Conservation (phyloP, 192 early-diverging fungal genomes). For the Dispira simplex region DNA sequence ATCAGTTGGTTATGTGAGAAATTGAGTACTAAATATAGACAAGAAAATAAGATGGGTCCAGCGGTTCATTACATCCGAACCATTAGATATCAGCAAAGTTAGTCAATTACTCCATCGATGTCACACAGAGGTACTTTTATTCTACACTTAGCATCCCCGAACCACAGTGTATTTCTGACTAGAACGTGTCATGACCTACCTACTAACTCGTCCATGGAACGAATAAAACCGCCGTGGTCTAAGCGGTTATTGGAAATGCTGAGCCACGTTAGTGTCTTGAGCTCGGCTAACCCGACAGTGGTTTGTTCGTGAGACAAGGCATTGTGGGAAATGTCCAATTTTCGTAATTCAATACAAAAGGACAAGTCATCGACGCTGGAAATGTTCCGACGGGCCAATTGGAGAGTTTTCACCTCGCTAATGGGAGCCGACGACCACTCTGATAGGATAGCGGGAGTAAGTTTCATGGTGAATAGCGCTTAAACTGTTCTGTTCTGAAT, state of each 20-base stretch:
- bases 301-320: constrained; percentile 31
- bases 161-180: neutral
- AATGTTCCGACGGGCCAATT: constrained; percentile 38
- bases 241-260: constrained; percentile 50
- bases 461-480: constrained; percentile 19
- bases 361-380: constrained; percentile 55
- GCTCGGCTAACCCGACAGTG: constrained; percentile 32
- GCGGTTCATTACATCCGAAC: neutral
- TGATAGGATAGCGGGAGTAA: constrained; percentile 30
- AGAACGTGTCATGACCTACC: constrained; percentile 22
- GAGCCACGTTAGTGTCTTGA: constrained; percentile 38
- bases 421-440: constrained; percentile 20
- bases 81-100: neutral
- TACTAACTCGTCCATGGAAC: constrained; percentile 35
- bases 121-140: neutral
- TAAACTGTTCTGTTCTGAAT: no score
- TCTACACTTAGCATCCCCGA: no score
- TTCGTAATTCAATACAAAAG: constrained; percentile 34
- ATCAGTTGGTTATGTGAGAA: constrained; percentile 47
- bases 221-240: constrained; percentile 33
- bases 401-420: constrained; percentile 32
- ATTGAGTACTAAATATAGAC: constrained; percentile 33
- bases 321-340: constrained; percentile 45
- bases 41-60: neutral
- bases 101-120: neutral